A percentile compares a stretch with the other conserved stretches of the same genome.
Conservation (phyloP, 352 stramenopile genomes). For the Pythium dissimile region DNA sequence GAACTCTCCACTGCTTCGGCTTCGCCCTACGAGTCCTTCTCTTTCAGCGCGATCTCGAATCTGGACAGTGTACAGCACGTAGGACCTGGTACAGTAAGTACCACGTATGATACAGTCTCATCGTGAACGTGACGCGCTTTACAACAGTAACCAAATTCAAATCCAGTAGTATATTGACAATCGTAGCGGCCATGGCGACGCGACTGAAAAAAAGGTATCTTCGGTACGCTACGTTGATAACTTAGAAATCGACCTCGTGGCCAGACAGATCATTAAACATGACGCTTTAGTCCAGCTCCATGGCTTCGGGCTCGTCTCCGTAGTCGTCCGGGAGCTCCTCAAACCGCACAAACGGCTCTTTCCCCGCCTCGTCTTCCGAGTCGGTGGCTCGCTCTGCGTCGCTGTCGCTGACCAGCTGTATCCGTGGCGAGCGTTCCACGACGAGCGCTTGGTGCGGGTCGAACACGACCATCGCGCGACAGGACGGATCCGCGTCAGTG, state of each 20-base stretch:
- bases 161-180: neutral
- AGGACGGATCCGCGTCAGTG: conserved; percentile 20
- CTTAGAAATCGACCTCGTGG: neutral
- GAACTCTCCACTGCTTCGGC: too few relatives aligned
- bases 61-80: too few relatives aligned
- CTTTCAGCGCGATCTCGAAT: too few relatives aligned
- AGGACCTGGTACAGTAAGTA: too few relatives aligned
- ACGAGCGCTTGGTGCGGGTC: conserved; percentile 25
- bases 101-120: too few relatives aligned
- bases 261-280: neutral
- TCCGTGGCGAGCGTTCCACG: conserved; percentile 23
- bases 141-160: too few relatives aligned
- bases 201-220: neutral
- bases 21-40: too few relatives aligned
- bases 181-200: neutral
- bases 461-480: conserved; percentile 54
- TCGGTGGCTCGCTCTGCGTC: conserved; percentile 29
- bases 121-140: too few relatives aligned
- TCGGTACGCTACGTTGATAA: neutral
- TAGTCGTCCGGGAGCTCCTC: conserved; percentile 69
- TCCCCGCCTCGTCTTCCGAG: conserved; percentile 25
- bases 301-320: conserved; percentile 40
- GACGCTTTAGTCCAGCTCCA: conserved; percentile 60
- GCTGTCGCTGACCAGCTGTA: conserved; percentile 50
- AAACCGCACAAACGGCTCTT: conserved; percentile 54